Evolutionary conservation across 2,329 filamentous ascomycete genomes (phyloP).

Genomic region (Chalaropsis thielavioides): DNA sequence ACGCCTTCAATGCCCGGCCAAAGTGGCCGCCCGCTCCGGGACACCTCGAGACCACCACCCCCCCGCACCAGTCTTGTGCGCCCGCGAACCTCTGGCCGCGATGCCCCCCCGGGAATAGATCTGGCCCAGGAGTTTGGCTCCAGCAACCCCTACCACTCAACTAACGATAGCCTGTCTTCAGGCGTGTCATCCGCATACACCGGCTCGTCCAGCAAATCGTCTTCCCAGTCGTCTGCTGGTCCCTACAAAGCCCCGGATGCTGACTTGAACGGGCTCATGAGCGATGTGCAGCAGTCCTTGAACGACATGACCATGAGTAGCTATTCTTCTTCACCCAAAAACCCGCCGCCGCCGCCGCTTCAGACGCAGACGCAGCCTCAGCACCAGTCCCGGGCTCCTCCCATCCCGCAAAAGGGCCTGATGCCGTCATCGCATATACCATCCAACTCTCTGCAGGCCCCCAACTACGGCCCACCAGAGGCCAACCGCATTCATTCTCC

Average conservation of each 20-base stretch:
- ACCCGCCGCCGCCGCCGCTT: neutral
- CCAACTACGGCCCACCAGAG: neutral
- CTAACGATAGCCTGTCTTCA: constrained; percentile 14
- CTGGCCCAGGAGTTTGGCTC: constrained; percentile 45
- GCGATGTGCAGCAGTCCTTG: constrained; percentile 15
- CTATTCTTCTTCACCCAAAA: neutral
- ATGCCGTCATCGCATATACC: neutral
- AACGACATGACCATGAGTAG: constrained; percentile 13
- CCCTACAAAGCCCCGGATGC: constrained; percentile 1
- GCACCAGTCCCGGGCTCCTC: constrained; percentile 1
- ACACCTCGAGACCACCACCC: constrained; percentile 38
- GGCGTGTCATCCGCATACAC: constrained; percentile 21
- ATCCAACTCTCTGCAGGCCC: neutral
- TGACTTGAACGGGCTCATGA: constrained; percentile 11
- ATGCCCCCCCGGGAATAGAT: constrained; percentile 35
- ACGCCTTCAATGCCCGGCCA: constrained; percentile 23
- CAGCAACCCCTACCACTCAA: constrained; percentile 49
- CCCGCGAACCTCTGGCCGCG: constrained; percentile 28
- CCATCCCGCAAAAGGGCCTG: neutral
- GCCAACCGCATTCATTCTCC: neutral
- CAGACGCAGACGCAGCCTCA: neutral
- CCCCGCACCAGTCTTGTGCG: constrained; percentile 37
- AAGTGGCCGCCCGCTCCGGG: constrained; percentile 19
- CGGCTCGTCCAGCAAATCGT: constrained; percentile 24
- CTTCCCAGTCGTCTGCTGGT: neutral